Evolutionary conservation across 1,284 basidiomycete genomes (phyloP), one percentile per base, ranked within the genome.

Genomic region (Leccinum pallidistipes): DNA sequence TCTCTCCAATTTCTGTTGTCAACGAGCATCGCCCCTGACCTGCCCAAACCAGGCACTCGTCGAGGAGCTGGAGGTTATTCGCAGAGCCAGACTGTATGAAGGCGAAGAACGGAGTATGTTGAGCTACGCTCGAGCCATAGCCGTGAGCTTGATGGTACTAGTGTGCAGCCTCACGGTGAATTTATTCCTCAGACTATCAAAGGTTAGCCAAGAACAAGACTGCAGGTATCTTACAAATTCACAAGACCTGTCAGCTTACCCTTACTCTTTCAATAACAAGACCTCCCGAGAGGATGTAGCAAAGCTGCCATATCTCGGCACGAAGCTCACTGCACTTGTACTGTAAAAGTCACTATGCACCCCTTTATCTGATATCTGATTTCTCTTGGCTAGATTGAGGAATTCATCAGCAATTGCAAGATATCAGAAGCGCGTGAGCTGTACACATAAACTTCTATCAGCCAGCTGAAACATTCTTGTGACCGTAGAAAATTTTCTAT

Each of bases 11-110:
- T 87, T 85, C 68, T 81, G 86, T 3, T 89, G 86, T 64, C 76
- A 80, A 61, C 80, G 90, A 31, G 77, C 83, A 0, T 86, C 85
- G 2, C 88, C 87, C 0, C 76, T 92, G 40, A 70, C 81, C 4
- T 92, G 87, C 67, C 79, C 80, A 0, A 92, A 92, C 66, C 86
- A 91, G 69, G 74, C 66, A 0, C 78, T 92, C 3, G 80, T 80
- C 2, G 64, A 75, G 6, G 81, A 86, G 64, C 71, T 92, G 12
- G 81, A 81, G n/a, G 73, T 87, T n/a, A 80, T 92, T 49, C 80
- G 81, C 27, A 80, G 77, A 43, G 78, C 80, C 27, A 78, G 90
- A 53, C 78, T 82, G 49, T 73, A 90, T 3, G 90, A 92, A 69
- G 85, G 87, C 5, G 82, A 88, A 60, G 78, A 80, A 10, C 76